Conservation (phyloP, 768 basidiomycete genomes). For the Lyophyllum semitale region DNA sequence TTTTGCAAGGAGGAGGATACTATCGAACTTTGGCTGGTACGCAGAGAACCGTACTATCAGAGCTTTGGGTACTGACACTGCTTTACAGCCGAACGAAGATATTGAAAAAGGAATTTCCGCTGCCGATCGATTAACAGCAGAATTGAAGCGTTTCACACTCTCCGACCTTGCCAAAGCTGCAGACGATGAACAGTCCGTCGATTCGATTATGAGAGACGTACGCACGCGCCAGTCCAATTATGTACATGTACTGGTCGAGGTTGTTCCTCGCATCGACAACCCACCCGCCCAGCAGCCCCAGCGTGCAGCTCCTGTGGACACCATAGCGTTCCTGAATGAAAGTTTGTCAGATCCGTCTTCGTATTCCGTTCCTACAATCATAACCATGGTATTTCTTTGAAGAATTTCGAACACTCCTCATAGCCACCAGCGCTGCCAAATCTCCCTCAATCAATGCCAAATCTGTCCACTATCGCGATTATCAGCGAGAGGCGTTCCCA, state of each 20-base stretch:
- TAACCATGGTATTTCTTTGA: background rate
- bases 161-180: background rate
- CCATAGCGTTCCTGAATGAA: background rate
- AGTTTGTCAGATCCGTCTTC: background rate
- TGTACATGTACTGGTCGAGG: constrained; percentile 4
- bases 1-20: background rate
- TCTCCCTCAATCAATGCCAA: constrained; percentile 5
- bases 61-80: background rate
- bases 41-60: background rate
- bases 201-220: constrained; percentile 1
- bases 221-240: constrained; percentile 5
- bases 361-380: background rate
- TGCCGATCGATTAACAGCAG: background rate
- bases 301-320: background rate
- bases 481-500: background rate
- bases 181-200: constrained; percentile 4
- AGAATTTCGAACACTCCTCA: constrained; percentile 4
- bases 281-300: background rate
- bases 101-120: background rate
- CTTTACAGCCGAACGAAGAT: constrained; percentile 3
- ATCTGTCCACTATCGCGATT: background rate
- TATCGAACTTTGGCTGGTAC: constrained; percentile 9
- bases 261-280: background rate
- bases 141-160: background rate
- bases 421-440: background rate